Base-by-base conservation (phyloP, 2,329 filamentous ascomycete genomes). In the Balansia obtecta region DNA sequence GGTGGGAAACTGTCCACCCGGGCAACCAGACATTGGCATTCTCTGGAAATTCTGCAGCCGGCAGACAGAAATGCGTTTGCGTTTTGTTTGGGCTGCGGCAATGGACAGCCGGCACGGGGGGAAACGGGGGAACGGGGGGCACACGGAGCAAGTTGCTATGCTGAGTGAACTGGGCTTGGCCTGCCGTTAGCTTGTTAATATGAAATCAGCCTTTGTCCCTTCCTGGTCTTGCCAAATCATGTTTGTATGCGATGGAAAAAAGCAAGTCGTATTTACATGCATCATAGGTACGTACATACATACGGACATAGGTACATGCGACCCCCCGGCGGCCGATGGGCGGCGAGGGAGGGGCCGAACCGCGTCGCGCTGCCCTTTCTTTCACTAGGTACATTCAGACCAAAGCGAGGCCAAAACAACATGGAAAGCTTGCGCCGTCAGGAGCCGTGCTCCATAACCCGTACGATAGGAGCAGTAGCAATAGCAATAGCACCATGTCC, bases 11-110 rank as follows among this genome's bases (percentile, higher is more conserved):
- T 12, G 6, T 12, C 5, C 11, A 2, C 9, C 45, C 33, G 4
- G 33, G 45, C 45, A 47, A 47, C 45, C 16, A 39, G 45, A 38
- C 45, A 39, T 47, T 38, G 13, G 45, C 33, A 47, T 47, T 47
- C 45, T 37, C 38, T 30, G 33, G 4, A 12, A 12, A 12, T 37
- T 37, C 27, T 12, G 15, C 34, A 37, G 34, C 34, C 4, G 11
- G 4, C 34, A 37, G 11, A 13, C 34, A 37, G 2, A 37, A 37
- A 37, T 37, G 11, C 11, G 34, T 4, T 9, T 13, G 34, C 15
- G 34, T 37, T 37, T 37, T 37, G 4, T 15, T 37, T 37, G 11
- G 11, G 15, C 11, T 37, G 34, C 4, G 11, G 15, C 34, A 37
- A 37, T 8, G 8, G 27, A 27, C 27, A 4, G 27, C 27, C 4